Base-by-base conservation (phyloP, 164 flowering plant species). In the Stephania yunnanensis region DNA sequence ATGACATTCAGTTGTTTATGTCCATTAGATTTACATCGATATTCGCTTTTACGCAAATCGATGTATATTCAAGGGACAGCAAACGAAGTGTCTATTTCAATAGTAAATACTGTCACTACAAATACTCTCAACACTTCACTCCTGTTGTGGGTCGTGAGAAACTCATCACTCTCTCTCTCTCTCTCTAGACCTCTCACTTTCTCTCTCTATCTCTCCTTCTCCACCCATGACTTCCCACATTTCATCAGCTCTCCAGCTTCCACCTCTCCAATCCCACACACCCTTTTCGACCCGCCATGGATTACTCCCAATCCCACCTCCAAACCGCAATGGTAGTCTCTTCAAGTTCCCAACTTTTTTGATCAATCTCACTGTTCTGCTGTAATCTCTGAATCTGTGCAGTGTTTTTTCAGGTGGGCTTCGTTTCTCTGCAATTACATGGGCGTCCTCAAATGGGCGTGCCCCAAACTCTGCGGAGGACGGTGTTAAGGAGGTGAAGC, bases 381-480 rank as follows among this genome's bases (percentile, higher is more conserved):
- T 9, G 17, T 25, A 20, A 5, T 15, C 10, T 15, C 19, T 50
- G 48, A 6, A 0, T 70, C 31, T 48, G 50, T 69, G 42, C 11
- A 13, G 10, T 11, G 68, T 67, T 74, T 1, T 74, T 10, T 31
- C 68, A 75, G 77, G 69, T 76, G 79, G 78, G 10, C 61, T 31
- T 36, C 76, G 83, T 48, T 70, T 36, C 44, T 81, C 75, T n/a
- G 55, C 45, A 9, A 76, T 88, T 50, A 72, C 78, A 2, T 87
- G 90, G 66, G 75, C 84, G 29, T 86, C 89, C 75, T 78, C 89
- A 6, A 89, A 91, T 82, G 97, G 96, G 68, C 79, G 84, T 71
- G 81, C 71, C 72, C 88, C 90, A 9, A 83, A 87, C 50, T 75
- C 89, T 0, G 72, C 7, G 45, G 86, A 86, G 1, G 79, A 73